Conservation (phyloP, 2,329 filamentous ascomycete species). For the Aspergillus novoparasiticus region DNA sequence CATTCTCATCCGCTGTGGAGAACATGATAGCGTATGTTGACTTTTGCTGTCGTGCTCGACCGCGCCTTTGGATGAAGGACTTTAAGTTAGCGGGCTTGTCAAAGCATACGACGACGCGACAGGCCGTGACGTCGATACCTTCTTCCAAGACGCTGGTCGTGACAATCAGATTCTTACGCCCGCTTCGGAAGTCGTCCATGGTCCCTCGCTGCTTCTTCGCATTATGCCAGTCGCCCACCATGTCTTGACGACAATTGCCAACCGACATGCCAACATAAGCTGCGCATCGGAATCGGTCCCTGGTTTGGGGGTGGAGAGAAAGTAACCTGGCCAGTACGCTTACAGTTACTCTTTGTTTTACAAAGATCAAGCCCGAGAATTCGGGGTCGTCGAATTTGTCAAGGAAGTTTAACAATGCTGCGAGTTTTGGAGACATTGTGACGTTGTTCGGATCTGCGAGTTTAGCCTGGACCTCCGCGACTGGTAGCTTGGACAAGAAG, state of each 20-base stretch:
- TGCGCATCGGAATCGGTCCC: conserved; percentile 48
- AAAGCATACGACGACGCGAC: conserved; percentile 67
- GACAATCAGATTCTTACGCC: conserved; percentile 59
- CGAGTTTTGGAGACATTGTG: conserved; percentile 60
- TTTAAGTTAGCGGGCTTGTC: conserved; percentile 63
- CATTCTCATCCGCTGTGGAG: conserved; percentile 36
- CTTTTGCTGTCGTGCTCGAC: conserved; percentile 60
- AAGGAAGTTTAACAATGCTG: conserved; percentile 58
- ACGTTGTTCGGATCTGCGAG: conserved; percentile 4
- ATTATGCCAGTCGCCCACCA: conserved; percentile 53
- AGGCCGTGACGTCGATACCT: conserved; percentile 64
- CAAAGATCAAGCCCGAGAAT: conserved; percentile 67
- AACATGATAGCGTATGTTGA: conserved; percentile 60
- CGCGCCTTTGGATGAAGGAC: conserved; percentile 67
- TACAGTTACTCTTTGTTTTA: conserved; percentile 63
- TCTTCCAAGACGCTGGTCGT: conserved; percentile 63
- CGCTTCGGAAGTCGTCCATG: conserved; percentile 56
- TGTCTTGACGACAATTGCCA: conserved; percentile 45
- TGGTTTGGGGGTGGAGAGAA: conserved; percentile 51
- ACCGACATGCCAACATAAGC: conserved; percentile 52
- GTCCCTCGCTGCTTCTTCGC: conserved; percentile 53
- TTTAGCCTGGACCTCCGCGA: conserved; percentile 19
- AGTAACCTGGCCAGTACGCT: conserved; percentile 63
- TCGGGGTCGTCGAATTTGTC: conserved; percentile 47
- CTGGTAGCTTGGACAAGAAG: conserved; percentile 32